Conservation (phyloP, 768 basidiomycete species). For the Boletus rubescentipes region DNA sequence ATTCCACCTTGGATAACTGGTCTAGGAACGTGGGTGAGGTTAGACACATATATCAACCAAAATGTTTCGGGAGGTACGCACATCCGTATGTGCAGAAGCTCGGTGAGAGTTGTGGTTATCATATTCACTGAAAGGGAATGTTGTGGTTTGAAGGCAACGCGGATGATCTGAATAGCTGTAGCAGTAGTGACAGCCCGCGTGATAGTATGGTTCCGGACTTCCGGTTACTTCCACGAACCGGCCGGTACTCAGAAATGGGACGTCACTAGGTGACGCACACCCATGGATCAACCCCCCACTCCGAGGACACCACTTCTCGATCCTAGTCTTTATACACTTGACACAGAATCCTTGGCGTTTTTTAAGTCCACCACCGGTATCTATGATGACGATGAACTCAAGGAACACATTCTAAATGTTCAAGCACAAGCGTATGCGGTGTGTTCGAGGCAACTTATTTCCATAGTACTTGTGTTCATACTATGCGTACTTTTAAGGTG, state of each 20-base stretch:
- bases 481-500: conserved; percentile 11
- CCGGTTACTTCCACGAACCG: not conserved
- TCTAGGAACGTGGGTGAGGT: conserved; percentile 33
- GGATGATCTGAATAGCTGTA: too few species aligned
- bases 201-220: not conserved
- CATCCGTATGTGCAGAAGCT: conserved; percentile 66
- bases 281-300: not conserved
- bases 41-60: not conserved
- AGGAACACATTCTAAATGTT: conserved; percentile 33
- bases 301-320: conserved; percentile 5
- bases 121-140: conserved; percentile 20
- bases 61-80: conserved; percentile 33
- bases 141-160: not conserved
- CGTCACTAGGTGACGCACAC: too few species aligned
- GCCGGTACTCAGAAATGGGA: not conserved
- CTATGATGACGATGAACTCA: conserved; percentile 29
- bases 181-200: too few species aligned
- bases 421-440: conserved; percentile 36
- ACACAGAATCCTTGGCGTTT: conserved; percentile 20
- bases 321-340: conserved; percentile 15
- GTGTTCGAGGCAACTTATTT: conserved; percentile 1
- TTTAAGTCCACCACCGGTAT: conserved; percentile 33
- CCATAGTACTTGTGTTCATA: not conserved
- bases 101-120: conserved; percentile 58
- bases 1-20: conserved; percentile 87